Base-by-base conservation (phyloP, 208 protist genomes). In the Phytomonas sp. region DNA sequence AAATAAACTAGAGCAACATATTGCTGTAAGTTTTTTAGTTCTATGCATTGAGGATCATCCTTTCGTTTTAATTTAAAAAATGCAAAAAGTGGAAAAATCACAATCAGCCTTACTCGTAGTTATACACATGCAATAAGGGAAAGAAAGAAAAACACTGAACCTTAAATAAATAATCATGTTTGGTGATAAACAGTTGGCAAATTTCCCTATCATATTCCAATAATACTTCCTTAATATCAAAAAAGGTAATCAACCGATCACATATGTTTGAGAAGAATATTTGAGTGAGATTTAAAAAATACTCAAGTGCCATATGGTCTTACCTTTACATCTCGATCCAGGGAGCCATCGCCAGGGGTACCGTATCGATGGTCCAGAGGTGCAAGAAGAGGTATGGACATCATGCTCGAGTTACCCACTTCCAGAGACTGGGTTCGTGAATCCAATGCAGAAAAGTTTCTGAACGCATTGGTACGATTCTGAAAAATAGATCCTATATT, bases 401-500 rank as follows among this genome's bases (percentile, higher is more conserved):
- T 46, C 40, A 46, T 20, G 11, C 40, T 46, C 40, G 40, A 46
- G 40, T 46, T 20, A 46, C 11, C 40, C 11, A 46, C 40, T 46
- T 46, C 40, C 11, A 20, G 11, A 46, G 15, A 20, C 40, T 20
- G 15, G 7, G 15, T 17, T 60, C 17, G 20, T 69, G 66, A 34
- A 69, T 31, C 51, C 30, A 56, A 59, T 59, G 32, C 66, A 53
- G 26, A 28, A 53, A 69, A 28, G 0, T 31, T 37, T 43, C 30
- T 62, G 53, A 46, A 23, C 46, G 60, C 46, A 4, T 31, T 36
- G 56, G 40, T 70, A 17, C 71, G 31, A 60, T 68, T 64, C 20
- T 62, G 2, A 2, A 59, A 32, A 17, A 62, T 62, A 32, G 51
- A 71, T 32, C 64, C 60, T 0, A 83, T 60, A 9, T 77, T 82